A percentile compares a stretch with the other conserved stretches of the same genome.
These are phyloP conservation scores for Lolium multiflorum DNA, from an alignment of 176 grass and related monocot genomes.

Conservation along the genomic window DNA sequence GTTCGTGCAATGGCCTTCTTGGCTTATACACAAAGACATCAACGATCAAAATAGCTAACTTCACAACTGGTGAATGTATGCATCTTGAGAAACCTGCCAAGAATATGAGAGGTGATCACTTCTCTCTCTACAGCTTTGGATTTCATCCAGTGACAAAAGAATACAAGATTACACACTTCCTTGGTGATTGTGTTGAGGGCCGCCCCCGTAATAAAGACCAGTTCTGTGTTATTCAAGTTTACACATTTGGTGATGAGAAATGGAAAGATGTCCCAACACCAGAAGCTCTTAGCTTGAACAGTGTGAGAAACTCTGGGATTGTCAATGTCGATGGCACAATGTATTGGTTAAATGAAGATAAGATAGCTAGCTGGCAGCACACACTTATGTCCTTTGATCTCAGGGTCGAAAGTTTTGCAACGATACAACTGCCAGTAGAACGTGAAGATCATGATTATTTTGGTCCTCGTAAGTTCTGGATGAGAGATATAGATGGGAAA, in stretches of 20 bases:
- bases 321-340: constrained; percentile 43
- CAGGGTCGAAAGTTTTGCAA: constrained; percentile 44
- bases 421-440: not conserved
- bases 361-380: constrained; percentile 18
- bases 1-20: constrained; percentile 49
- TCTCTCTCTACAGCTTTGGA: constrained; percentile 50
- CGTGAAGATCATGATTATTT: not conserved
- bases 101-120: constrained; percentile 6
- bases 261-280: constrained; percentile 40
- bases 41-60: constrained; percentile 45
- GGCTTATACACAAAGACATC: constrained; percentile 41
- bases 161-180: constrained; percentile 55
- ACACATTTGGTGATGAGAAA: constrained; percentile 45
- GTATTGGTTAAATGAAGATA: constrained; percentile 45
- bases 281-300: not conserved
- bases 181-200: not conserved
- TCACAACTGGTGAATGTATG: constrained; percentile 44
- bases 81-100: constrained; percentile 35
- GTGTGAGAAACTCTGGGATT: constrained; percentile 34
- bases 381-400: constrained; percentile 48
- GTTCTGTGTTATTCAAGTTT: constrained; percentile 45
- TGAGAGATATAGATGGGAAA: not conserved
- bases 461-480: constrained; percentile 32
- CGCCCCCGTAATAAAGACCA: not conserved
- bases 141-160: constrained; percentile 42